Evolutionary conservation across 2,329 filamentous ascomycete species (phyloP).

Genomic region (Botryotinia convoluta): DNA sequence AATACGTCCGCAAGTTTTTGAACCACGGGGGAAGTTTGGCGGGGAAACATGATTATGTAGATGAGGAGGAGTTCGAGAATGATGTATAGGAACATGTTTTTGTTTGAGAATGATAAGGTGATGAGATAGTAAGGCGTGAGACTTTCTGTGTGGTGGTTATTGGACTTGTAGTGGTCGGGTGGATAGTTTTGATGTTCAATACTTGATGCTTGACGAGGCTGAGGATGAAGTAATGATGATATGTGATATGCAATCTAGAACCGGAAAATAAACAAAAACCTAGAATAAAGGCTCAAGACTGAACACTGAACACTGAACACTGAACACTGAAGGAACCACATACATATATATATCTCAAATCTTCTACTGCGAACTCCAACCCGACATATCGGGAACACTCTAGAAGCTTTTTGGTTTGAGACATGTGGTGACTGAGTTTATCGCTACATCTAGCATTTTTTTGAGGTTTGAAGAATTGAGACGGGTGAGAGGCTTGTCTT

Average conservation of each 20-base stretch:
- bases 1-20: too few species aligned
- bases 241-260: too few species aligned
- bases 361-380: background rate
- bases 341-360: background rate
- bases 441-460: background rate
- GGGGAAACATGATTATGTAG: background rate
- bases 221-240: too few species aligned
- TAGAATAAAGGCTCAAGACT: background rate
- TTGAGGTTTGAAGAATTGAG: background rate
- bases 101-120: rapidly evolving
- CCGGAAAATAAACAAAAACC: too few species aligned
- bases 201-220: background rate
- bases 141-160: background rate
- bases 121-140: background rate
- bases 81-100: background rate
- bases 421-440: background rate
- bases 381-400: rapidly evolving
- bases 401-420: background rate
- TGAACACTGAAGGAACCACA: background rate
- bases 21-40: too few species aligned
- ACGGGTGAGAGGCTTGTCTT: background rate
- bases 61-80: background rate
- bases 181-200: background rate
- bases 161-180: too few species aligned
- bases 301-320: too few species aligned